A percentile compares a stretch with the other conserved stretches of the same genome.
phyloP scores from a whole-genome alignment of 2,329 filamentous ascomycete species.

The Paramyrothecium roridum region DNA sequence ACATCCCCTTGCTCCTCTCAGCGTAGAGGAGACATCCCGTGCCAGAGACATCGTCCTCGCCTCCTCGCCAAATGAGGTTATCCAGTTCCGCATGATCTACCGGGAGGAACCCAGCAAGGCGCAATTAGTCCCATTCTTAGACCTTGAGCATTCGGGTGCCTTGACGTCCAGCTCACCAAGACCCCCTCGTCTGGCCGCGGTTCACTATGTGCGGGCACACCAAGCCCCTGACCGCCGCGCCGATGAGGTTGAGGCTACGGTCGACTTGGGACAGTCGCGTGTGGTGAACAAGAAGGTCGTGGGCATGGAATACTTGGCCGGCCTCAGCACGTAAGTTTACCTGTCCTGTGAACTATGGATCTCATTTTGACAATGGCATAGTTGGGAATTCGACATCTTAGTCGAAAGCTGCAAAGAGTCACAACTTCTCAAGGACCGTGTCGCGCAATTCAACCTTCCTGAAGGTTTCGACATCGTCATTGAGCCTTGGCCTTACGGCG shows the following conservation, averaged over 20 bases:
- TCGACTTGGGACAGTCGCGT: background rate
- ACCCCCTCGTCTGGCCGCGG: background rate
- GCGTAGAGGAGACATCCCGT: background rate
- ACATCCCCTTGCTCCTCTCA: background rate
- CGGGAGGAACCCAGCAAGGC: background rate
- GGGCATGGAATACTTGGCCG: background rate
- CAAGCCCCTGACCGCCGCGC: background rate
- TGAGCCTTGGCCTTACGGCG: conserved; percentile 67
- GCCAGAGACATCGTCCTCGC: background rate
- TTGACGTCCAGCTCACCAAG: background rate
- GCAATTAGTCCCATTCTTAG: background rate
- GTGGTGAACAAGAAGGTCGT: background rate
- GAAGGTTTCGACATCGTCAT: conserved; percentile 35
- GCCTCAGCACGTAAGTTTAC: background rate
- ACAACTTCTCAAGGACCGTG: background rate
- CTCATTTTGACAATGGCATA: background rate
- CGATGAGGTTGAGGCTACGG: background rate
- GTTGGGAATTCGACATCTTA: conserved; percentile 24
- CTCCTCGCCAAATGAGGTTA: background rate
- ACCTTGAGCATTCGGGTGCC: background rate
- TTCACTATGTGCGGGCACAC: background rate
- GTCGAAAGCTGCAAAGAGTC: conserved; percentile 14
- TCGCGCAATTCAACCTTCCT: background rate
- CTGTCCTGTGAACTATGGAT: background rate
- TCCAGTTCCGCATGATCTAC: background rate